These are phyloP conservation scores for Fomitiporia mediterranea DNA, from an alignment of 1,284 basidiomycete genomes.

Conservation along the genomic window DNA sequence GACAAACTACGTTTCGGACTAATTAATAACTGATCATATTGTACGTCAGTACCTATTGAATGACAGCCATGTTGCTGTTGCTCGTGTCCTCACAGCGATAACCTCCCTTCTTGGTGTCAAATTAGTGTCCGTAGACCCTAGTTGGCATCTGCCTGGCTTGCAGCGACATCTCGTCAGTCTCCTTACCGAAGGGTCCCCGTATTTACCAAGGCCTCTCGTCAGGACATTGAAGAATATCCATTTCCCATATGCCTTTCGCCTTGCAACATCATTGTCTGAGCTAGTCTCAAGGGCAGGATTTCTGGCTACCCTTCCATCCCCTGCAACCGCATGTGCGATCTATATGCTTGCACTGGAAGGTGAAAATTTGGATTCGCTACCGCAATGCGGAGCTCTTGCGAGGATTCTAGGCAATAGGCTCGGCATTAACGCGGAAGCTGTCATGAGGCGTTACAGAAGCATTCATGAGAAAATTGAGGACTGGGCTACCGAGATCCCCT, in stretches of 20 bases:
- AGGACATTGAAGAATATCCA: conserved; percentile 25
- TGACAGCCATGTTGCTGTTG: conserved; percentile 46
- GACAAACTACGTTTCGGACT: conserved; percentile 8
- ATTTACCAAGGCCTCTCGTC: conserved; percentile 30
- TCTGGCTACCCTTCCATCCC: conserved; percentile 36
- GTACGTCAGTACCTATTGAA: conserved; percentile 44
- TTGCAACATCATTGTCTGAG: conserved; percentile 51
- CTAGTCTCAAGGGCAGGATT: conserved; percentile 43
- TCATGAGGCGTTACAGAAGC: conserved; percentile 64
- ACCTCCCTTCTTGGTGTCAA: conserved; percentile 43
- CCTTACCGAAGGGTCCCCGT: conserved; percentile 23
- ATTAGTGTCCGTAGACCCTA: conserved; percentile 41
- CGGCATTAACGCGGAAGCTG: conserved; percentile 44
- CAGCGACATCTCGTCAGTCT: conserved; percentile 42
- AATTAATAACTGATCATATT: conserved; percentile 20
- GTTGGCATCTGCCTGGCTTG: conserved; percentile 40
- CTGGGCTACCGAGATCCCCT: conserved; percentile 62
- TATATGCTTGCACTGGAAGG: conserved; percentile 71
- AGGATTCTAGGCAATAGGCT: conserved; percentile 48
- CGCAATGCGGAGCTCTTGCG: conserved; percentile 50
- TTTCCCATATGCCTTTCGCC: conserved; percentile 44
- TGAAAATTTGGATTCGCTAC: conserved; percentile 49
- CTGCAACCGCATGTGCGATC: conserved; percentile 59
- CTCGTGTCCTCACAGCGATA: conserved; percentile 51
- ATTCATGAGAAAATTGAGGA: conserved; percentile 54